Evolutionary conservation across 2,329 filamentous ascomycete genomes (phyloP), one percentile per base, ranked within the genome.

Genomic region (Pseudopyrenochaeta lycopersici): DNA sequence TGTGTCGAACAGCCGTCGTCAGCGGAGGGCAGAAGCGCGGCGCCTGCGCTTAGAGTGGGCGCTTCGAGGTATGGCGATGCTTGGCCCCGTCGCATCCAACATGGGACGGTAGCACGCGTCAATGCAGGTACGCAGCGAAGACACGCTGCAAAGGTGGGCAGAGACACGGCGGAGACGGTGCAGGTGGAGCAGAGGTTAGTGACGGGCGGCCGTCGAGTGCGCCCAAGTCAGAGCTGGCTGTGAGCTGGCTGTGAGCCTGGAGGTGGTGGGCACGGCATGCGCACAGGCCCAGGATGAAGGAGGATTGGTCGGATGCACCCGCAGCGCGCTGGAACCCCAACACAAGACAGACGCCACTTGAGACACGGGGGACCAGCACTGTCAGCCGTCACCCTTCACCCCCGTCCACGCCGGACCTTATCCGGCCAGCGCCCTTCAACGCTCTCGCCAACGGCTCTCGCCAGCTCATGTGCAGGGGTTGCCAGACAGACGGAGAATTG

Each of bases 31-130:
- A 27, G 48, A 55, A 50, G 46, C 44, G 51, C 51, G 49, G 51
- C 50, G 42, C 52, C 48, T 41, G 53, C 51, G 36, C 46, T 40
- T 32, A 56, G 32, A 35, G 21, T 30, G 53, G 54, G 58, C 54
- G 64, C 61, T 51, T 54, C 42, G 46, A 56, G 48, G 57, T 56
- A 40, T 42, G 51, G 49, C 33, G 57, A 55, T 52, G 51, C 53
- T 39, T 54, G 54, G 47, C 48, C n/a, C 52, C 44, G 52, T 51
- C 41, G 59, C 46, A 57, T 58, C 63, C 57, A 57, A 55, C 57
- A 54, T 49, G 53, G 41, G 46, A 53, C 48, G 49, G 33, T 20
- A 39, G 36, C 41, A 17, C 45, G 45, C 47, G 36, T 38, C 38
- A 51, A 35, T 49, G 54, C 59, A 60, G 50, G 39, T 29, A 55